Evolutionary conservation across 2,329 filamentous ascomycete species (phyloP), one percentile per base, ranked within the genome.

Genomic region (Penicillium occitanis): DNA sequence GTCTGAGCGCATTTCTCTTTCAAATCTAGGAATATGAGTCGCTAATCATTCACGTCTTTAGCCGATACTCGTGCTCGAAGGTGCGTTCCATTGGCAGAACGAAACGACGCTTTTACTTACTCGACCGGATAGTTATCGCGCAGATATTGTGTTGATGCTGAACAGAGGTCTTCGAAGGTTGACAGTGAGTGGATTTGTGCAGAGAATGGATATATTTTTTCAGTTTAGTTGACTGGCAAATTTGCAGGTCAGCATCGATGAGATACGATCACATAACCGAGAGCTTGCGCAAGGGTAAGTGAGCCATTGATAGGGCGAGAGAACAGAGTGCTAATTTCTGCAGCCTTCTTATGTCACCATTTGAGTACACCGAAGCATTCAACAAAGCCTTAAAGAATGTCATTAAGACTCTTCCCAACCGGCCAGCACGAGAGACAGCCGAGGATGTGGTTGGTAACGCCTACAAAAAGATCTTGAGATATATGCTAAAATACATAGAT

Each of bases 331-430:
- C 72, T 75, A 48, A 75, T 13, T 48, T 33, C 19, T 64, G 1
- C 50, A 50, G 50, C 14, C n/a, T 58, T 84, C 86, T 99, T 53
- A 88, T 90, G 71, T 86, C 90, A 63, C 95, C 95, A 0, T 98
- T 97, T 80, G 92, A 97, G 73, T 96, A 90, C 76, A 88, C 88
- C 2, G 84, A 92, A 69, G 93, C 94, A 64, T 98, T 99, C 80
- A 91, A 99, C 76, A 86, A 88, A 71, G 95, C 94, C 0, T 86
- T 99, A 68, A 96, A 95, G 76, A 89, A 95, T 69, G 90, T 97
- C 62, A 89, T 98, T 69, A 87, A 90, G 74, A 90, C 92, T 2
- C 83, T 97, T 37, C 89, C 90, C 11, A 88, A 91, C 72, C 88
- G 91, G 48, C 87, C 92, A 2, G 86, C 90, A 2, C 89, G 90